phyloP scores from a whole-genome alignment of 2,329 filamentous ascomycete species.

The Ceratocystis huliohia region DNA sequence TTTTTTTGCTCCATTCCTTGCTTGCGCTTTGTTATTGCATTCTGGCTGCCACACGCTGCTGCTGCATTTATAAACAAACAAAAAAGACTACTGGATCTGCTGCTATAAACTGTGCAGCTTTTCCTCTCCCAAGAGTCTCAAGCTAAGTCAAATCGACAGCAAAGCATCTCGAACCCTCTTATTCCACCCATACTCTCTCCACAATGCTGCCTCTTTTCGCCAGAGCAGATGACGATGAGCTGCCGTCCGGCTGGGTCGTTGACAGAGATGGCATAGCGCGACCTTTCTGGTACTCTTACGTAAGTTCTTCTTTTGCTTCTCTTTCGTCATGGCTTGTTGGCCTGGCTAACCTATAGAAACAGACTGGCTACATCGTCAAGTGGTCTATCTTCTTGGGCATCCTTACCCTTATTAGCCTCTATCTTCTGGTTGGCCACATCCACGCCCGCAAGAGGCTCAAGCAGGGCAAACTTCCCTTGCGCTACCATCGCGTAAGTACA shows the following conservation, averaged over 20 bases:
- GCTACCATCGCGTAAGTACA: constrained; percentile 53
- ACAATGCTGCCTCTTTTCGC: constrained; percentile 3
- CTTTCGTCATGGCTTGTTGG: not conserved
- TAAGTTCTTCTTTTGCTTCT: constrained; percentile 15
- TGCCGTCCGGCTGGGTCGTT: constrained; percentile 25
- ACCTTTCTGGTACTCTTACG: constrained; percentile 26
- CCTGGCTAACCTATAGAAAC: constrained; percentile 18
- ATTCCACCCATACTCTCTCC: not conserved
- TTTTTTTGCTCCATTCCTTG: not conserved
- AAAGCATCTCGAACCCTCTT: not conserved
- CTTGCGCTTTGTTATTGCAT: not conserved
- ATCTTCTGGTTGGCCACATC: constrained; percentile 54
- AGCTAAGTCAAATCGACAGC: not conserved
- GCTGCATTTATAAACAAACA: not conserved
- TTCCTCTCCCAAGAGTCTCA: not conserved
- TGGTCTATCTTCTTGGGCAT: constrained; percentile 56
- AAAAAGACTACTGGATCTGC: not conserved
- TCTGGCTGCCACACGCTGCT: not conserved
- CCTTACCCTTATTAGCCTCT: constrained; percentile 44
- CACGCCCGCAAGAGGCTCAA: constrained; percentile 56
- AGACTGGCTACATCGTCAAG: constrained; percentile 55
- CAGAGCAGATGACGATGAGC: constrained; percentile 14
- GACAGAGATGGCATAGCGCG: constrained; percentile 24
- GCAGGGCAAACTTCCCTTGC: constrained; percentile 51
- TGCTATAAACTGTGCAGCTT: not conserved